Base-by-base conservation (phyloP, 73 alveolate species). In the Stentor roeselii region DNA sequence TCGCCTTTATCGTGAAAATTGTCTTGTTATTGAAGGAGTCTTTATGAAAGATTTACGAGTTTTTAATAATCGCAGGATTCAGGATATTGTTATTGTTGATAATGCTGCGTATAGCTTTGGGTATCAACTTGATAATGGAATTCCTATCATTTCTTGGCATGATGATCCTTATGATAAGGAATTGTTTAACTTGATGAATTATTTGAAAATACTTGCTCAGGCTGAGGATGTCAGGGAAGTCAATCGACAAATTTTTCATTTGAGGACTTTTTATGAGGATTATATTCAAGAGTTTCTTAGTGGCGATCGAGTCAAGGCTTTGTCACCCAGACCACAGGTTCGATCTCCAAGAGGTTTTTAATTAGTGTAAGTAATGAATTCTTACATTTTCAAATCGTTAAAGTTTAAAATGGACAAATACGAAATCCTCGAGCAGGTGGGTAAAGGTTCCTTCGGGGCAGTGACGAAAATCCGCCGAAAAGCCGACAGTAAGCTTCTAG, bases 401-500 rank as follows among this genome's bases (percentile, higher is more conserved):
- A 50, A 67, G 37, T 30, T 67, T 67, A 58, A 92, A 93, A 95
- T 96, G 99, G 98, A 96, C 34, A 90, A 92, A 42, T 96, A 96
- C 87, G 98, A 96, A 90, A 86, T 88, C 59, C 60, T 95, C 40
- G 92, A 89, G 14, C 78, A 77, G 39, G 95, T 96, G 36, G 99
- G 99, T 74, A 94, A 89, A 84, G 99, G 99, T 32, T 90, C 95
- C 78, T 96, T 95, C 86, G 98, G 98, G 2, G 86, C 87, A 82
- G 98, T 96, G 31, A 86, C 88, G 78, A 95, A 94, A 87, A 92
- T 97, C 21, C 60, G 60, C 39, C 78, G 99, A 84, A 95, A 92
- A 60, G 50, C 91, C 14, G 99, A 93, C 86, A 87, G 87, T 60
- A 89, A 89, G 37, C 39, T 95, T 21, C 86, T 96, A 82, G 97